phyloP scores from a whole-genome alignment of 2,329 filamentous ascomycete species.

The Anisogramma anomala region DNA sequence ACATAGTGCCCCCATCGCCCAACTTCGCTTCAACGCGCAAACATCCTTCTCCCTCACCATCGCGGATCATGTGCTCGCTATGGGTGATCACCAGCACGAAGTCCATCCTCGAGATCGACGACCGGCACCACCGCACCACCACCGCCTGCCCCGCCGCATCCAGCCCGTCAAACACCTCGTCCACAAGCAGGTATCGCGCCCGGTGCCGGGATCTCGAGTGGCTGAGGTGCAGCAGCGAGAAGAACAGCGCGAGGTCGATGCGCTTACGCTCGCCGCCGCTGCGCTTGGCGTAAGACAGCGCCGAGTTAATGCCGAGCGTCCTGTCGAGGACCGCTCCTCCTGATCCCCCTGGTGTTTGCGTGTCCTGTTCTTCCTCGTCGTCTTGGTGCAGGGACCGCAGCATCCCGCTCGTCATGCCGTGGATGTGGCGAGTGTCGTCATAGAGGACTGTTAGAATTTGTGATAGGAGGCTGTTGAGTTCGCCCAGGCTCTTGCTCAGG shows the following conservation, averaged over 20 bases:
- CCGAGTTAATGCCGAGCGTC: slow-evolving; percentile 15
- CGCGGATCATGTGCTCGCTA: slow-evolving; percentile 1
- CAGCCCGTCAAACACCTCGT: slow-evolving; percentile 25
- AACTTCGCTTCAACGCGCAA: not conserved
- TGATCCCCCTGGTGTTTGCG: not conserved
- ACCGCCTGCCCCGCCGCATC: slow-evolving; percentile 21
- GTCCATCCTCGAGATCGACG: not conserved
- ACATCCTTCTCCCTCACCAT: not conserved
- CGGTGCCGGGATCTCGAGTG: slow-evolving; percentile 21
- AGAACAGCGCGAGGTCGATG: slow-evolving; percentile 25
- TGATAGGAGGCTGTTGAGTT: slow-evolving; percentile 20
- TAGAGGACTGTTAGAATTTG: slow-evolving; percentile 22
- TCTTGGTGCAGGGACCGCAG: slow-evolving; percentile 16
- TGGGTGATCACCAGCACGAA: slow-evolving; percentile 4
- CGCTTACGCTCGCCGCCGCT: slow-evolving; percentile 26
- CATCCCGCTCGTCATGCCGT: slow-evolving; percentile 18
- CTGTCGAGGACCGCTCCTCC: slow-evolving; percentile 16
- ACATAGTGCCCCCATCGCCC: not conserved
- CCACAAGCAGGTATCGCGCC: slow-evolving; percentile 24
- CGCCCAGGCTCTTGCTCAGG: slow-evolving; percentile 18
- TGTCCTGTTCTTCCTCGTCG: not conserved
- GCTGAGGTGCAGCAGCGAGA: slow-evolving; percentile 21
- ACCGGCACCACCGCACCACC: slow-evolving; percentile 15
- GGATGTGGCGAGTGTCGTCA: slow-evolving; percentile 20
- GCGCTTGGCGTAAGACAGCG: slow-evolving; percentile 22